A percentile compares a stretch with the other conserved stretches of the same genome.
Evolutionary conservation across 2,329 filamentous ascomycete genomes (phyloP).

Genomic region (Cytospora paraplurivora): DNA sequence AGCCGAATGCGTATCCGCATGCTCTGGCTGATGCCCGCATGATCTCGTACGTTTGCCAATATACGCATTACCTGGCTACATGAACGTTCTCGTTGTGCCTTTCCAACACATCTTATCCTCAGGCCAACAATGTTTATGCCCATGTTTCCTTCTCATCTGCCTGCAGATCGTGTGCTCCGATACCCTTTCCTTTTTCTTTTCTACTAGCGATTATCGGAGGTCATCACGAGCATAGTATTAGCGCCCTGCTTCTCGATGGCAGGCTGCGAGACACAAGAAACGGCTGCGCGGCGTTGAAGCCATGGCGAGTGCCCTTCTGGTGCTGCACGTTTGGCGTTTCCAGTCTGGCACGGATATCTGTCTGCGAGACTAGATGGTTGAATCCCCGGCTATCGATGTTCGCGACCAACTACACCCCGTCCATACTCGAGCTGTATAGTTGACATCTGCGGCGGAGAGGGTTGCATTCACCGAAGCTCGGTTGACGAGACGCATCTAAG

Average conservation of each 20-base stretch:
- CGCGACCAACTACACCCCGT: neutral
- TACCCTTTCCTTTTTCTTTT: neutral
- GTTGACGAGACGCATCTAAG: neutral
- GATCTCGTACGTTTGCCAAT: neutral
- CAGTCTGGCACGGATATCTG: neutral
- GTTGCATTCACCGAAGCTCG: slow-evolving; percentile 15
- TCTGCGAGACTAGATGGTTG: neutral
- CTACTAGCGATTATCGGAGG: slow-evolving; percentile 8
- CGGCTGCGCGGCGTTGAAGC: slow-evolving; percentile 4
- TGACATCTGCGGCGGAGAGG: slow-evolving; percentile 12
- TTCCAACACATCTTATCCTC: neutral
- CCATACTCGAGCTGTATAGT: neutral
- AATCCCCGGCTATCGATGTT: neutral
- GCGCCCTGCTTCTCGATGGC: slow-evolving; percentile 2
- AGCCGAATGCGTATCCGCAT: neutral
- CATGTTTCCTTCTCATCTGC: neutral
- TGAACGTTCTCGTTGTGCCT: neutral
- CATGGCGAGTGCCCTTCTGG: neutral
- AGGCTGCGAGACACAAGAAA: neutral
- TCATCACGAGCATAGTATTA: neutral
- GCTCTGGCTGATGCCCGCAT: neutral
- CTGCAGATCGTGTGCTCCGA: slow-evolving; percentile 1
- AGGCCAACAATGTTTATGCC: neutral
- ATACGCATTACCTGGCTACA: neutral
- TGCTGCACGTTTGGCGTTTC: neutral